A percentile compares a stretch with the other conserved stretches of the same genome.
Conservation (phyloP, 2,329 filamentous ascomycete genomes). For the Trichoderma sp. region DNA sequence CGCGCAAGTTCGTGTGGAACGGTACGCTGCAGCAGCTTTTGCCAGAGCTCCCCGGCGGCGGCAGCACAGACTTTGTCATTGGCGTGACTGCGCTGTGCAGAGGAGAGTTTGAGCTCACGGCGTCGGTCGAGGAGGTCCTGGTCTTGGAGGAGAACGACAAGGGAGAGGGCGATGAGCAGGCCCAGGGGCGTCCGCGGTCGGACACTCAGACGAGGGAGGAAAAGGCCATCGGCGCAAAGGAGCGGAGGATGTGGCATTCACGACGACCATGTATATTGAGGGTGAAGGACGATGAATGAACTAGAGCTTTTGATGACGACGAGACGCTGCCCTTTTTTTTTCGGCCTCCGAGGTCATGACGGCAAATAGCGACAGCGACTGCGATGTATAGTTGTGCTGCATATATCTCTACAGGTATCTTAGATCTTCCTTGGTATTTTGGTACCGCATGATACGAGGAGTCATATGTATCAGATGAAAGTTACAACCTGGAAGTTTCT, state of each 20-base stretch:
- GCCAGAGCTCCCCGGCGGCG: conserved; percentile 61
- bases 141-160: conserved; percentile 46
- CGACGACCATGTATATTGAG: conserved; percentile 58
- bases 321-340: too few relatives aligned
- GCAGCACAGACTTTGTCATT: conserved; percentile 62
- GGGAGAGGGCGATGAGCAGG: conserved; percentile 24
- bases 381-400: background rate
- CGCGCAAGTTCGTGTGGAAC: conserved; percentile 81
- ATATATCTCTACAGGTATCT: background rate
- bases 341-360: too few relatives aligned
- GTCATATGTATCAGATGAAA: background rate
- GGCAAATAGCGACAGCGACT: conserved; percentile 7
- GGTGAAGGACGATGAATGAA: conserved; percentile 50
- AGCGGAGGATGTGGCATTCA: conserved; percentile 67
- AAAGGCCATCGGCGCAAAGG: conserved; percentile 58
- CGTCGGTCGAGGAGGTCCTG: conserved; percentile 77
- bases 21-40: conserved; percentile 78
- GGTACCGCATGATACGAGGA: background rate
- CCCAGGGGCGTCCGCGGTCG: conserved; percentile 43
- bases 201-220: conserved; percentile 62
- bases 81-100: conserved; percentile 75
- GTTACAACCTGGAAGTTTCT: too few relatives aligned
- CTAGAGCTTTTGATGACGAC: background rate
- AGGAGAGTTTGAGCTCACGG: conserved; percentile 81
- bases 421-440: background rate